Base-by-base conservation (phyloP, 805 yeast species). In the Myxozyma mucilagina region DNA sequence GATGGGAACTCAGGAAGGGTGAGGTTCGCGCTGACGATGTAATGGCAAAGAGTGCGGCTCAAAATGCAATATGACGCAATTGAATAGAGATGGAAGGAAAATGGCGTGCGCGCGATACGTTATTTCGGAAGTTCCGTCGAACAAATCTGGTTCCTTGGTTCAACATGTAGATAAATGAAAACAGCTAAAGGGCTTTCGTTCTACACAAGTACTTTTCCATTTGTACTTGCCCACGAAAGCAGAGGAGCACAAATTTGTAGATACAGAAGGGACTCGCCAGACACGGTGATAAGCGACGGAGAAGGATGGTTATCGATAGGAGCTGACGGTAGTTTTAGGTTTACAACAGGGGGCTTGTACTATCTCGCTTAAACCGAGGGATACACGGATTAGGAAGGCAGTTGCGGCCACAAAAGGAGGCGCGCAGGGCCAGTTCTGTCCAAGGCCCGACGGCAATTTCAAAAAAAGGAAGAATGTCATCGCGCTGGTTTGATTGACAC, bases 341-440 rank as follows among this genome's bases (percentile, higher is more conserved):
- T n/a, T 16, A 6, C 14, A 2, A 8, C 10, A n/a, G 10, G 45
- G 44, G 45, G 14, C 9, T 41, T 41, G 45, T 41, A 41, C 45
- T n/a, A 41, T 10, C 2, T 16, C 14, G 16, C 45, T 38, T 24
- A 24, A 39, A 11, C 43, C 43, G 43, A 39, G 43, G 43, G 16
- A 6, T 18, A 42, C 32, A 13, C 39, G 31, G 53, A 49, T 49
- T 49, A 49, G 53, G 53, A 35, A 49, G 43, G 53, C 53, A 7
- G 53, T 36, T 35, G 53, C 53, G 53, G 34, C 29, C 29, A 24
- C 29, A 20, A 29, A 20, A 41, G n/a, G 24, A 4, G 45, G n/a
- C n/a, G 16, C 41, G 13, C 3, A 38, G 41, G 41, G 41, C 45
- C 3, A 13, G 20, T 14, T 14, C 10, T 41, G 45, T 41, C 18